Base-by-base conservation (phyloP, 208 protist species). In the Leishmania guyanensis region DNA sequence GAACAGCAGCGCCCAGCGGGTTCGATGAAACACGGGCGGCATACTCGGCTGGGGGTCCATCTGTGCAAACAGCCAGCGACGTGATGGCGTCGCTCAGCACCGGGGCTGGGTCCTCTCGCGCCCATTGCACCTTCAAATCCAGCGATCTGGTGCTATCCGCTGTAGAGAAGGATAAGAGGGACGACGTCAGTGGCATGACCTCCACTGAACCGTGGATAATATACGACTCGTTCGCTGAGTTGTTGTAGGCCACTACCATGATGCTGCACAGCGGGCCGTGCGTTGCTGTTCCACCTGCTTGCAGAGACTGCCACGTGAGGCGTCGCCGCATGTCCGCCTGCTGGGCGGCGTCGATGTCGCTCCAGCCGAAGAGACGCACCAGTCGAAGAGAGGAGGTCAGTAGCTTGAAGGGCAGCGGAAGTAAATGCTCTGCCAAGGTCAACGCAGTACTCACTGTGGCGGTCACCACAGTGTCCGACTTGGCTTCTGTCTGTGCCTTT, bases 331-430 rank as follows among this genome's bases (percentile, higher is more conserved):
- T 86, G 10, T 78, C 78, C 1, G 78, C 77, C 75, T 87, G 79
- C 60, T 80, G 79, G 12, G 54, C 56, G 14, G 75, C 75, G 39
- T 77, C 60, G 71, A 94, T 83, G 77, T 94, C 75, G 68, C 91
- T 88, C 58, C 93, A 84, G 1, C 88, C 94, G 80, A 93, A 97
- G 36, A 96, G 75, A 3, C 93, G 89, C 54, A 97, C 91, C 1
- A 96, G 75, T 9, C 94, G 90, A 83, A 97, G 86, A 20, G 94
- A 97, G 71, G 92, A 95, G n/a, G 88, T 77, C 75, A 96, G 88
- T 2, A 94, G 76, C 51, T 89, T 85, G 74, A 96, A 95, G 5
- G 85, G 86, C 65, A 95, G 89, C 12, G 84, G 84, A 46, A 88
- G 84, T 56, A 90, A 78, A 14, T 73, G 87, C 3, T 86, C 88